Conservation (phyloP, 2,329 filamentous ascomycete genomes). For the Claviceps digitariae region DNA sequence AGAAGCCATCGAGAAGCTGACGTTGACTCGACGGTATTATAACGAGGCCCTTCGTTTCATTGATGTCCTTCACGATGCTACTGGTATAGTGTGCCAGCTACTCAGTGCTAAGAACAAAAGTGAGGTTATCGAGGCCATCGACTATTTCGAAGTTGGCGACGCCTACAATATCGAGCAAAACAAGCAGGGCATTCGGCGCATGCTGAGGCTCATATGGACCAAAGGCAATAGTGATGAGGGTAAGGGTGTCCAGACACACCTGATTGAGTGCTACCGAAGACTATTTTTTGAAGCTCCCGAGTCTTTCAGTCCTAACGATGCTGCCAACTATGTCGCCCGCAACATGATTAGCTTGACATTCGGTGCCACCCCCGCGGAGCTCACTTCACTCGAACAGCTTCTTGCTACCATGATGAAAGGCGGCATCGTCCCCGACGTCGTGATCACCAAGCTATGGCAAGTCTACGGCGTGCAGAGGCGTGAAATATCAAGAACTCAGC, state of each 20-base stretch:
- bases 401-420: slow-evolving; percentile 96
- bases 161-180: slow-evolving; percentile 94
- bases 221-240: slow-evolving; percentile 99
- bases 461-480: slow-evolving; percentile 90
- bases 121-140: slow-evolving; percentile 97
- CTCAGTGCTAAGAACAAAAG: slow-evolving; percentile 94
- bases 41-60: slow-evolving; percentile 90
- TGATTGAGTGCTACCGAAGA: slow-evolving; percentile 92
- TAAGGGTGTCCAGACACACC: slow-evolving; percentile 90
- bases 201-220: slow-evolving; percentile 97
- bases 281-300: slow-evolving; percentile 94
- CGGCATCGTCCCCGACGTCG: slow-evolving; percentile 70
- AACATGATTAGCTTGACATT: slow-evolving; percentile 99
- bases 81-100: slow-evolving; percentile 68
- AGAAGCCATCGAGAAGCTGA: slow-evolving; percentile 76
- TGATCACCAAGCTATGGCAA: slow-evolving; percentile 90
- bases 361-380: slow-evolving; percentile 82
- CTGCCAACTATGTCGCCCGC: slow-evolving; percentile 86
- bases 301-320: slow-evolving; percentile 74
- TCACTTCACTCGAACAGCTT: slow-evolving; percentile 90
- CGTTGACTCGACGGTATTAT: slow-evolving; percentile 81
- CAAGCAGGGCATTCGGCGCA: slow-evolving; percentile 80
- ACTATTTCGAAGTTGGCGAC: slow-evolving; percentile 91
- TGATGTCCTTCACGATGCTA: slow-evolving; percentile 74
- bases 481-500: slow-evolving; percentile 82